phyloP scores from a whole-genome alignment of 129 eudicot genomes.

The Centella asiatica region DNA sequence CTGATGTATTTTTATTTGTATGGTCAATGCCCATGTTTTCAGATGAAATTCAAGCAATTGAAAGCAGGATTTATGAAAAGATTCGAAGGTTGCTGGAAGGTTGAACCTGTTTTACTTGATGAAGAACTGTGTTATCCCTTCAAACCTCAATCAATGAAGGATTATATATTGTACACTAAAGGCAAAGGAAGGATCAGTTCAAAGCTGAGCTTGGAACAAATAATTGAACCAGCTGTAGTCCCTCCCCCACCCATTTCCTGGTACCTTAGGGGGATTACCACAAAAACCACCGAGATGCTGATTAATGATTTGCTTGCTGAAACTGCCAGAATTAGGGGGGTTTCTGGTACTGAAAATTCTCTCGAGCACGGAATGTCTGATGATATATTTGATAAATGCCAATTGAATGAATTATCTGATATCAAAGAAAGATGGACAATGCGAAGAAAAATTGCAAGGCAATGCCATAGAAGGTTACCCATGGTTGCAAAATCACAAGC shows the following conservation, averaged over 20 bases:
- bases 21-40: conserved; percentile 7
- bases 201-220: conserved; percentile 57
- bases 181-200: conserved; percentile 89
- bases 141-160: conserved; percentile 52
- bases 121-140: conserved; percentile 60
- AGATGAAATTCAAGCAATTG: conserved; percentile 91
- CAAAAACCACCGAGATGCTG: conserved; percentile 81
- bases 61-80: conserved; percentile 85
- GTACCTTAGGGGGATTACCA: conserved; percentile 85
- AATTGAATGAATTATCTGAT: conserved; percentile 21
- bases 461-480: conserved; percentile 20
- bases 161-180: conserved; percentile 48
- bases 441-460: conserved; percentile 48
- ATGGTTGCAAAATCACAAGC: conserved; percentile 9
- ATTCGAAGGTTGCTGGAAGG: conserved; percentile 89
- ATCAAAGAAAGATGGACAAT: conserved; percentile 85
- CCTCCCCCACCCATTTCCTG: conserved; percentile 99
- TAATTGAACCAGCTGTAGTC: conserved; percentile 71
- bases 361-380: conserved; percentile 11
- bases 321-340: conserved; percentile 64
- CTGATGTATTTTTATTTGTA: neutral
- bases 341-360: conserved; percentile 13
- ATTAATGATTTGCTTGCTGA: conserved; percentile 65
- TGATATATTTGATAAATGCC: conserved; percentile 14
- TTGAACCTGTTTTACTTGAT: conserved; percentile 74